Conservation (phyloP, 805 yeast species). For the Torulaspora quercuum region DNA sequence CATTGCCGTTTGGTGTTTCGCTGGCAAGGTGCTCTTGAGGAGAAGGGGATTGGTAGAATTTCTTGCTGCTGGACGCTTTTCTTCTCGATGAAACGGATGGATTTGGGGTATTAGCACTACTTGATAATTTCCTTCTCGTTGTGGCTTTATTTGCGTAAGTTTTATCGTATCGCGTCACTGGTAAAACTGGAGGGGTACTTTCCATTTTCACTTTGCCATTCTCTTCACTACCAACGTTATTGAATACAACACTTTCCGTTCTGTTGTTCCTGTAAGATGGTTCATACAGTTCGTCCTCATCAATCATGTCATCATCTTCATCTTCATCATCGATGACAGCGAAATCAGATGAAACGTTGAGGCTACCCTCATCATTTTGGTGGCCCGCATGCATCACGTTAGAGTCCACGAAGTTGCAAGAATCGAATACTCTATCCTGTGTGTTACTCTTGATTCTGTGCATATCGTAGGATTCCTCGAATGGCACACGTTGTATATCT, state of each 20-base stretch:
- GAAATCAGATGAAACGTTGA: slow-evolving; percentile 7
- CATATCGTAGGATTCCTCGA: slow-evolving; percentile 3
- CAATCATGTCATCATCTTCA: slow-evolving; percentile 18
- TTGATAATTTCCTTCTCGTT: slow-evolving; percentile 5
- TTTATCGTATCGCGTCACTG: neutral
- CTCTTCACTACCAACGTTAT: slow-evolving; percentile 7
- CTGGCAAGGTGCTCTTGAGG: slow-evolving; percentile 6
- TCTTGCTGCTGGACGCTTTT: slow-evolving; percentile 3
- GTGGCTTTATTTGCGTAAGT: slow-evolving; percentile 4
- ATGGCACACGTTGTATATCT: slow-evolving; percentile 5
- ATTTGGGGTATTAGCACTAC: neutral
- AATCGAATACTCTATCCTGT: slow-evolving; percentile 7
- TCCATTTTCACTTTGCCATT: neutral
- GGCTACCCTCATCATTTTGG: slow-evolving; percentile 3
- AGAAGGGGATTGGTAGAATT: slow-evolving; percentile 7
- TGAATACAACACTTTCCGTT: slow-evolving; percentile 18
- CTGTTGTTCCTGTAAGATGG: slow-evolving; percentile 14
- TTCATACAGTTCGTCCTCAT: slow-evolving; percentile 25
- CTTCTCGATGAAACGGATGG: slow-evolving; percentile 4
- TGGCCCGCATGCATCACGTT: slow-evolving; percentile 2
- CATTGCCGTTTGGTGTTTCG: slow-evolving; percentile 8
- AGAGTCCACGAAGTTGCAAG: slow-evolving; percentile 18
- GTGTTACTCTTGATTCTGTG: slow-evolving; percentile 2
- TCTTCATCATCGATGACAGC: slow-evolving; percentile 17
- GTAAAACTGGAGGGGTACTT: slow-evolving; percentile 5